Evolutionary conservation across 148 eudicot genomes (phyloP).

Genomic region (Beta vulgaris): DNA sequence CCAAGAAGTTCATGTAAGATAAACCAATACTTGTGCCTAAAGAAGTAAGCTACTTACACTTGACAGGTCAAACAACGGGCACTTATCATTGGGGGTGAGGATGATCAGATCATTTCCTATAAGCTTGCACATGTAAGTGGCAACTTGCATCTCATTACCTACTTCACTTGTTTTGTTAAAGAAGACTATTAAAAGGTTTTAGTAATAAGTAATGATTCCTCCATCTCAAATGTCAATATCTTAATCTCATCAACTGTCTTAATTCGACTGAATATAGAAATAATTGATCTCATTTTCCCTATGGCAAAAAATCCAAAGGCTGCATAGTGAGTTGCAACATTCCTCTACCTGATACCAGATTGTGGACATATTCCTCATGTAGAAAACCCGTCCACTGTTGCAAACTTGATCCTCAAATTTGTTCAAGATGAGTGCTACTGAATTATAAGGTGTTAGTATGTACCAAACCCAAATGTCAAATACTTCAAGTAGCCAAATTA

Average conservation of each 20-base stretch:
- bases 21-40: background rate
- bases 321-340: constrained; percentile 63
- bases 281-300: background rate
- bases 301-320: constrained; percentile 44
- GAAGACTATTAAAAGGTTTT: background rate
- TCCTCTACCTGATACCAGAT: constrained; percentile 74
- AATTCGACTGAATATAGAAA: too few species aligned
- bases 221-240: background rate
- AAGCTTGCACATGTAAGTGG: constrained; percentile 77
- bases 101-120: constrained; percentile 73
- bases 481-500: background rate
- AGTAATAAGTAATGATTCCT: background rate
- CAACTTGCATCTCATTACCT: background rate
- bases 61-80: constrained; percentile 70
- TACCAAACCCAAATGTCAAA: too few species aligned
- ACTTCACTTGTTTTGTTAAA: background rate
- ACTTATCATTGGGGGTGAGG: constrained; percentile 84
- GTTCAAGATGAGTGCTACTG: constrained; percentile 21
- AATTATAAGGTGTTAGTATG: background rate
- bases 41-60: background rate
- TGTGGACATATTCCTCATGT: constrained; percentile 95
- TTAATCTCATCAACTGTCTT: too few species aligned
- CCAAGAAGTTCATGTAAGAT: background rate
- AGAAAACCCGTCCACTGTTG: constrained; percentile 59
- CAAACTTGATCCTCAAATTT: constrained; percentile 58